Percentiles rank a stretch among this genome's conserved stretches.
Conservation (phyloP, 2,329 filamentous ascomycete species). For the Colletotrichum sp. region DNA sequence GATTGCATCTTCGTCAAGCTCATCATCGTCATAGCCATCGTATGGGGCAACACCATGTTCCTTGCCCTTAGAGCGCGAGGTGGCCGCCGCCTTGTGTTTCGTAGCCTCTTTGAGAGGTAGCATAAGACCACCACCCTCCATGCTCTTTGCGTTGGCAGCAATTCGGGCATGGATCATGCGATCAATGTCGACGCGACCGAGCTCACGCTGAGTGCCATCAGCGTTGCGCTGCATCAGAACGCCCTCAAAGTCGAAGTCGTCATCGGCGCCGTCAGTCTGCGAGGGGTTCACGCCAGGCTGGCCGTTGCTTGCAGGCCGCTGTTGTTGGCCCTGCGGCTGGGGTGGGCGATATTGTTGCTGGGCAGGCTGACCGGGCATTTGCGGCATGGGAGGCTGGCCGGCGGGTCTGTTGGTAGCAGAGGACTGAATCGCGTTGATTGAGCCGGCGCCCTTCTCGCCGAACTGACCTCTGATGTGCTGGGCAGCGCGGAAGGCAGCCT, state of each 20-base stretch:
- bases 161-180: slow-evolving; percentile 71
- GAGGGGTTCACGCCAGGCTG: slow-evolving; percentile 27
- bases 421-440: slow-evolving; percentile 66
- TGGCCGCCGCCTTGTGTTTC: slow-evolving; percentile 32
- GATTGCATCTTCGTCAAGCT: slow-evolving; percentile 90
- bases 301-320: slow-evolving; percentile 23
- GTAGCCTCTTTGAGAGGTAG: slow-evolving; percentile 66
- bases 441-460: slow-evolving; percentile 67
- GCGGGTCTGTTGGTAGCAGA: slow-evolving; percentile 31
- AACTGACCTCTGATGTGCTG: slow-evolving; percentile 63
- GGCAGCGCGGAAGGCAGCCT: slow-evolving; percentile 59
- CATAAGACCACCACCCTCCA: slow-evolving; percentile 80
- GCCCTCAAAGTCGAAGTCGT: slow-evolving; percentile 59
- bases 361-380: slow-evolving; percentile 26
- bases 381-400: slow-evolving; percentile 33
- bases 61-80: slow-evolving; percentile 20
- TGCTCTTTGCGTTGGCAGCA: slow-evolving; percentile 66
- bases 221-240: slow-evolving; percentile 63
- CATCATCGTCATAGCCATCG: slow-evolving; percentile 69
- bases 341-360: slow-evolving; percentile 27
- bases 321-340: slow-evolving; percentile 33
- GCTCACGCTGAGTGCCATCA: slow-evolving; percentile 57
- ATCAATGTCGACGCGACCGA: slow-evolving; percentile 69
- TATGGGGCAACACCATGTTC: slow-evolving; percentile 49
- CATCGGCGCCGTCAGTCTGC: slow-evolving; percentile 77